Base-by-base conservation (phyloP, 495 filamentous ascomycete genomes). In the Filosporella fistucella region DNA sequence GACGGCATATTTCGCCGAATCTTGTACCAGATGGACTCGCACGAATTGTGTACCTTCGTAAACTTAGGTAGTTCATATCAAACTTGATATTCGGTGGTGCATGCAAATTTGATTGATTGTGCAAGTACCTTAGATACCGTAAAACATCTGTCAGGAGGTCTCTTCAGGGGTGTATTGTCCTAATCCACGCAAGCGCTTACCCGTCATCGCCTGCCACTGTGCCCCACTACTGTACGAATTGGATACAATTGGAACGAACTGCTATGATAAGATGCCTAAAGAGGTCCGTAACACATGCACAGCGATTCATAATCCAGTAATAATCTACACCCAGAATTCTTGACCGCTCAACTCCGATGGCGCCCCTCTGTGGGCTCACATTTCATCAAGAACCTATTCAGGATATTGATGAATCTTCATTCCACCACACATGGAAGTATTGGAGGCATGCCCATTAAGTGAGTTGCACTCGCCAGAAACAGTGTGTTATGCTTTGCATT, bases 341-440 rank as follows among this genome's bases (percentile, higher is more conserved):
- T 9, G 39, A 25, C 22, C 3, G 11, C 4, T 6, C 6, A 17
- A 17, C 32, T 35, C 5, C 18, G 32, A 35, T 4, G 5, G 32
- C 32, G 32, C 13, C 12, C 32, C n/a, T 35, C 13, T n/a, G n/a
- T n/a, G 32, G 13, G 18, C 28, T 14, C 32, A 17, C 13, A 35
- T 13, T 26, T 42, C 20, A 42, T 42, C 29, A 42, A 42, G 39
- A 42, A 25, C 39, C 39, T 42, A 14, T 42, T 42, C 29, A 24
- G 39, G 39, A 42, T n/a, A 42, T 26, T n/a, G 20, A 8, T 42
- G 37, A 42, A 17, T 24, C 18, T 36, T 17, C n/a, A 16, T 7
- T 17, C 33, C 21, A 5, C 14, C 20, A 42, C 17, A 26, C 18
- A 3, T 14, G 39, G 20, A 20, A 21, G 16, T 42, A 17, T 8